phyloP scores from a whole-genome alignment of 2,329 filamentous ascomycete species.

The Lasiodiplodia citricola region DNA sequence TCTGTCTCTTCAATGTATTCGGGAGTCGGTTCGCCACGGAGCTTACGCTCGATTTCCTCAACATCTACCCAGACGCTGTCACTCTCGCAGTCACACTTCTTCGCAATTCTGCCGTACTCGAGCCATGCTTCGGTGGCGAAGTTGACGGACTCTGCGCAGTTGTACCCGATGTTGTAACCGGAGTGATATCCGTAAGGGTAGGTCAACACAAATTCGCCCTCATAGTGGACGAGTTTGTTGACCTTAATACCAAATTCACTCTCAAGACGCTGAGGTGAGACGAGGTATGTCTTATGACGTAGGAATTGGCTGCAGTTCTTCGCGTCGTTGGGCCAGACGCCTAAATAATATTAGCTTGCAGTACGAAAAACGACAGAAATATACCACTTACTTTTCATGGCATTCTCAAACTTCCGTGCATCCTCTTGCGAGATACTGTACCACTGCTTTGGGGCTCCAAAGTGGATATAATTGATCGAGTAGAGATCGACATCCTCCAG shows the following conservation, averaged over 20 bases:
- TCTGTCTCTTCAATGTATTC: slow-evolving; percentile 83
- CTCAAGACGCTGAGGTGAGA: slow-evolving; percentile 86
- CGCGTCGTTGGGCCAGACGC: slow-evolving; percentile 88
- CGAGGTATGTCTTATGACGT: slow-evolving; percentile 95
- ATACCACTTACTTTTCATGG: slow-evolving; percentile 74
- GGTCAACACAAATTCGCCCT: slow-evolving; percentile 97
- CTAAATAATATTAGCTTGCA: slow-evolving; percentile 18
- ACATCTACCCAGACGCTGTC: slow-evolving; percentile 99
- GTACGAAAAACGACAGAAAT: neutral
- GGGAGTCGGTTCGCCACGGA: slow-evolving; percentile 81
- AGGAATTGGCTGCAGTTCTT: slow-evolving; percentile 97
- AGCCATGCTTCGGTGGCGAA: slow-evolving; percentile 96
- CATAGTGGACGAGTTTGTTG: slow-evolving; percentile 93
- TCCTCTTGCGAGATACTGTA: slow-evolving; percentile 98
- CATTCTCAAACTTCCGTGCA: slow-evolving; percentile 87
- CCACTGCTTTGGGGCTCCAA: slow-evolving; percentile 98
- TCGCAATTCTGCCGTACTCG: slow-evolving; percentile 91
- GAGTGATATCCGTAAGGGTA: slow-evolving; percentile 99
- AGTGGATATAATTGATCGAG: slow-evolving; percentile 99
- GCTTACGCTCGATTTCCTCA: slow-evolving; percentile 90
- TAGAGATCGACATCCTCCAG: slow-evolving; percentile 98
- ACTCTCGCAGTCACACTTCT: slow-evolving; percentile 94
- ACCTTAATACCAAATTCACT: slow-evolving; percentile 94
- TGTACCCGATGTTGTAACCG: slow-evolving; percentile 96
- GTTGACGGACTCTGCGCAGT: slow-evolving; percentile 98